Conservation (phyloP, 139 green algal species). For the Pseudopediastrum boryanum region DNA sequence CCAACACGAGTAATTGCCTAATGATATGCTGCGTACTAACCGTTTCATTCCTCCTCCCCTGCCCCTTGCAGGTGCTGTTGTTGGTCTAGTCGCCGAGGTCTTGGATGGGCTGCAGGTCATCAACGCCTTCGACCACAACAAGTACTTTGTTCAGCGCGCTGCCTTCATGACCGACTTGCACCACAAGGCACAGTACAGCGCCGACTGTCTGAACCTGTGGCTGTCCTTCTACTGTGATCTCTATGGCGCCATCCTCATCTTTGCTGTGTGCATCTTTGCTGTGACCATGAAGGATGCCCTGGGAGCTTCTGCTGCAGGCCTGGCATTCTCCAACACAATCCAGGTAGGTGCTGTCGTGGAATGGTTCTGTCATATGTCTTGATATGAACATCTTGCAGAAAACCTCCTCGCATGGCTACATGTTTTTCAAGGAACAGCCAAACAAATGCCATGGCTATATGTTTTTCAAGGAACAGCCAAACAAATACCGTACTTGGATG, state of each 20-base stretch:
- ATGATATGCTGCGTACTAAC: no score
- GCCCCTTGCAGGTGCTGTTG: slow-evolving; percentile 43
- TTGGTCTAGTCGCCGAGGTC: slow-evolving; percentile 56
- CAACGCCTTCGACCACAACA: slow-evolving; percentile 52
- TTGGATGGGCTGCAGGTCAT: slow-evolving; percentile 60
- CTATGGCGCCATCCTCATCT: slow-evolving; percentile 39
- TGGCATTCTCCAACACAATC: slow-evolving; percentile 66
- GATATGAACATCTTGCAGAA: no score
- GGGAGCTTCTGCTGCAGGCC: slow-evolving; percentile 50
- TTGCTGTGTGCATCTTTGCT: slow-evolving; percentile 45
- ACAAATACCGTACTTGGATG: no score
- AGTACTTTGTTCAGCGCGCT: slow-evolving; percentile 40
- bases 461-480: no score
- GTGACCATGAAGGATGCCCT: slow-evolving; percentile 37
- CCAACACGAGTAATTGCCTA: no score
- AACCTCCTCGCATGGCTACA: no score
- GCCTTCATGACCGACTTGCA: slow-evolving; percentile 33
- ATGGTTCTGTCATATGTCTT: no score
- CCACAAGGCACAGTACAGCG: slow-evolving; percentile 50
- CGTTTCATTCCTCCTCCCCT: no score
- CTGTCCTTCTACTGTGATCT: slow-evolving; percentile 60
- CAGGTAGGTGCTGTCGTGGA: slow-evolving; percentile 25
- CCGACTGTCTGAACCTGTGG: slow-evolving; percentile 59
- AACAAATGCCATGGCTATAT: no score
- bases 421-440: no score